Conservation (phyloP, 2,329 filamentous ascomycete genomes). For the Aspergillus hiratsukae region DNA sequence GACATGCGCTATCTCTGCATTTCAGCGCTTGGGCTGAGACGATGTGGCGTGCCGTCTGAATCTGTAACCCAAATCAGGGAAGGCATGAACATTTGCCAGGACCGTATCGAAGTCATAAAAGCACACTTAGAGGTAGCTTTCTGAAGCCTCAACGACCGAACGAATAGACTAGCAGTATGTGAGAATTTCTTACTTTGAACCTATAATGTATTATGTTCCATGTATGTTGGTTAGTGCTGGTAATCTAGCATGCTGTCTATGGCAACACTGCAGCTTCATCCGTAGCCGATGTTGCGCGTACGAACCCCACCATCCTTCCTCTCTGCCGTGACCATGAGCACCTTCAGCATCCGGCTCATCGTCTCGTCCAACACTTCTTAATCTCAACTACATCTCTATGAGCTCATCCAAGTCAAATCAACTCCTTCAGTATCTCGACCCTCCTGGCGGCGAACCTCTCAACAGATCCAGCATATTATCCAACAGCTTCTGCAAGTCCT, state of each 20-base stretch:
- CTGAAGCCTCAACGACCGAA: too few species aligned
- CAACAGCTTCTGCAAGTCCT: not conserved
- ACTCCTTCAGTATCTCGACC: constrained; percentile 29
- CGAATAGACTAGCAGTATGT: too few species aligned
- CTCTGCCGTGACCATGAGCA: constrained; percentile 15
- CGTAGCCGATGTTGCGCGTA: constrained; percentile 5
- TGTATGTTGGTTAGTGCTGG: not conserved
- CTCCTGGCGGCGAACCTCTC: not conserved
- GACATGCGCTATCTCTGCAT: too few species aligned
- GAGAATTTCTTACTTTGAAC: too few species aligned
- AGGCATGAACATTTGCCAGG: too few species aligned
- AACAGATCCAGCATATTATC: not conserved
- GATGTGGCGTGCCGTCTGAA: too few species aligned
- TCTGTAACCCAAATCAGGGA: too few species aligned
- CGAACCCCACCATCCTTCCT: constrained; percentile 18
- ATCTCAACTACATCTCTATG: constrained; percentile 15
- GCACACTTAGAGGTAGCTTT: too few species aligned
- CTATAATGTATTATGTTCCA: not conserved
- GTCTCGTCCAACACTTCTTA: constrained; percentile 24
- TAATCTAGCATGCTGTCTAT: not conserved
- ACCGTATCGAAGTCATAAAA: too few species aligned
- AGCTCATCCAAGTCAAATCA: constrained; percentile 27
- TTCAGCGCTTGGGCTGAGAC: too few species aligned
- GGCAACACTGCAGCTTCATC: constrained; percentile 1
- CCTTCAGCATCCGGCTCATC: constrained; percentile 22